Evolutionary conservation across 2,329 filamentous ascomycete genomes (phyloP).

Genomic region (Eutypella sp.): DNA sequence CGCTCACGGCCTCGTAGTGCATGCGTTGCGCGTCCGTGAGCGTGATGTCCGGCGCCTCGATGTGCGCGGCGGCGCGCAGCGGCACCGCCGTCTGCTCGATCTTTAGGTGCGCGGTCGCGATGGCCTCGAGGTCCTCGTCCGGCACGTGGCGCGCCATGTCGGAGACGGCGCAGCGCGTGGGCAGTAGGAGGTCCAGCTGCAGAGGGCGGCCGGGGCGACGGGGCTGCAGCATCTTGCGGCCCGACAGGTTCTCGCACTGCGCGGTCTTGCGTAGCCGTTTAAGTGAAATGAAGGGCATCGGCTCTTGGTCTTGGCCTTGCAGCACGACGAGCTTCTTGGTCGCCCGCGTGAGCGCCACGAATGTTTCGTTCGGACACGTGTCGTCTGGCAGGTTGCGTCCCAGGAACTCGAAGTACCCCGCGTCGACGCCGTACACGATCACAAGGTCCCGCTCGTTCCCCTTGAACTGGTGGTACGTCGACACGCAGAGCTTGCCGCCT

Average conservation of each 20-base stretch:
- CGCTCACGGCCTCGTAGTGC: constrained; percentile 22
- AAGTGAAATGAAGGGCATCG: constrained; percentile 21
- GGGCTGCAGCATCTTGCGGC: not conserved
- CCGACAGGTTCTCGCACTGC: not conserved
- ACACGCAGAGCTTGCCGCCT: constrained; percentile 23
- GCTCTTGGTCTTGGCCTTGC: constrained; percentile 8
- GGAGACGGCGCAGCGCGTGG: constrained; percentile 6
- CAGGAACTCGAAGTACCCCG: constrained; percentile 18
- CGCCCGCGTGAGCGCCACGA: constrained; percentile 27
- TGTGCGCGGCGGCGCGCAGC: constrained; percentile 8
- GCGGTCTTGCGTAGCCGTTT: constrained; percentile 1
- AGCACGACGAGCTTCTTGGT: constrained; percentile 24
- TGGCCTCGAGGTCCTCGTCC: constrained; percentile 14
- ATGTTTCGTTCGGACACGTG: constrained; percentile 22
- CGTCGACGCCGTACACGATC: constrained; percentile 22
- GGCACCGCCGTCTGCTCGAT: constrained; percentile 6
- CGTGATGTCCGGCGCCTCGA: constrained; percentile 11
- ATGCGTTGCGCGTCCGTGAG: constrained; percentile 4
- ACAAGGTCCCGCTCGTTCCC: constrained; percentile 26
- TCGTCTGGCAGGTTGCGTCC: constrained; percentile 24
- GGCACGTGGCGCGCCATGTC: constrained; percentile 20
- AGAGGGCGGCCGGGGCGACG: not conserved
- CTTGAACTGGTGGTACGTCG: constrained; percentile 30
- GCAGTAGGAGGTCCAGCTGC: constrained; percentile 3
- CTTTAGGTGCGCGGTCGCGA: constrained; percentile 11